Base-by-base conservation (phyloP, 1,284 basidiomycete genomes). In the Golubevia sp. region DNA sequence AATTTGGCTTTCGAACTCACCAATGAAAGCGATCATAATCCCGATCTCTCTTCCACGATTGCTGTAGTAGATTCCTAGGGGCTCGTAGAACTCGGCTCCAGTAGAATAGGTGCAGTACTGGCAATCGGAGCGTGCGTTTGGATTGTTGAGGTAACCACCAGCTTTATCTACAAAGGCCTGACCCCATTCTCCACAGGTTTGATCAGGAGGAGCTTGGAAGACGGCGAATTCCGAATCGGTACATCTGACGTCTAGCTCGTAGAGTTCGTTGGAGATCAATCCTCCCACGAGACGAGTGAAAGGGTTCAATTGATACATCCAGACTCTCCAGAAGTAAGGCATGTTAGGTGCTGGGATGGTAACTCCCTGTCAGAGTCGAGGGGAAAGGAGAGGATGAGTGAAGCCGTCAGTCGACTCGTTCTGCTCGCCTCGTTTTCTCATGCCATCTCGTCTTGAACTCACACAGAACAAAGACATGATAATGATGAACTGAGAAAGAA, bases 61-160 rank as follows among this genome's bases (percentile, higher is more conserved):
- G 18, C n/a, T 51, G n/a, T 65, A 77, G 7, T 24, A 53, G 49
- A 79, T 72, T 11, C 68, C 70, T 50, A 77, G 66, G 1, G 62
- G 27, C 2, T 34, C 26, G 54, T 67, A 70, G 69, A 76, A 79
- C 55, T 77, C 61, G 24, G 68, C 60, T 20, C 74, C 76, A 11
- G 1, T 49, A 3, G 50, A 11, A 66, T 70, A 73, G 8, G 56
- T 50, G 59, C 71, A 73, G 63, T 74, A 76, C 53, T 64, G 58
- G 66, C 75, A 77, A 25, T 49, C 24, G 5, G 53, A 3, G 18
- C 61, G 68, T 2, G 72, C 74, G 3, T 61, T 44, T 7, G 73
- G 73, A 61, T 77, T 69, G 52, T 60, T 55, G 30, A 79, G 58
- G 67, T 78, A 78, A 3, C 76, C 76, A 2, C 73, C 73, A 3